These are phyloP conservation scores for Saitozyma sp. DNA, from an alignment of 768 basidiomycete genomes.

Conservation along the genomic window DNA sequence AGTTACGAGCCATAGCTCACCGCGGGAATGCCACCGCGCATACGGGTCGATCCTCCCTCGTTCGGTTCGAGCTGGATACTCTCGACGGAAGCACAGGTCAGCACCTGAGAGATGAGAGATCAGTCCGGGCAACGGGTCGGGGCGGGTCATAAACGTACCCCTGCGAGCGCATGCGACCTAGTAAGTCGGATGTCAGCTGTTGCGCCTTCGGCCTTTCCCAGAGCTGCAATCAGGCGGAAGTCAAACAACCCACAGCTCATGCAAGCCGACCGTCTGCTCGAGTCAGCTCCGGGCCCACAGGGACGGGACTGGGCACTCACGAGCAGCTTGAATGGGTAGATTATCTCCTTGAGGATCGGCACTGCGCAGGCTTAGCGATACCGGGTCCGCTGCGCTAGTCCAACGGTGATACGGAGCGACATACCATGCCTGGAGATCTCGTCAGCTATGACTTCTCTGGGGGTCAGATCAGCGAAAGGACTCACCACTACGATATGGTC, in stretches of 20 bases:
- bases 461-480: background rate
- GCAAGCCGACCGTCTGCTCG: constrained; percentile 45
- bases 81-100: constrained; percentile 39
- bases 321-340: constrained; percentile 53
- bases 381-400: background rate
- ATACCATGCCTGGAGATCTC: constrained; percentile 15
- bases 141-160: constrained; percentile 28
- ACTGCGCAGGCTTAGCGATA: constrained; percentile 14
- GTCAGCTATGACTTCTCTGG: background rate
- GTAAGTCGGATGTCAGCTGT: background rate
- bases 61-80: constrained; percentile 48
- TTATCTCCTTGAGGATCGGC: constrained; percentile 41
- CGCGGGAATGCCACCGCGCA: constrained; percentile 53
- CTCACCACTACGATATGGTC: constrained; percentile 9
- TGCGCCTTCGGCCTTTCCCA: background rate
- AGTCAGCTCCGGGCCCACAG: constrained; percentile 5
- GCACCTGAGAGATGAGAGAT: constrained; percentile 13
- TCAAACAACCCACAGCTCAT: constrained; percentile 40
- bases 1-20: constrained; percentile 19
- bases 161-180: constrained; percentile 51
- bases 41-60: constrained; percentile 52
- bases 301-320: constrained; percentile 16
- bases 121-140: background rate
- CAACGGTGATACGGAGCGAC: background rate
- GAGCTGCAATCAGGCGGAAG: background rate